Evolutionary conservation across 441 rosid species (phyloP).

Genomic region (Cnidoscolus chayamansa): DNA sequence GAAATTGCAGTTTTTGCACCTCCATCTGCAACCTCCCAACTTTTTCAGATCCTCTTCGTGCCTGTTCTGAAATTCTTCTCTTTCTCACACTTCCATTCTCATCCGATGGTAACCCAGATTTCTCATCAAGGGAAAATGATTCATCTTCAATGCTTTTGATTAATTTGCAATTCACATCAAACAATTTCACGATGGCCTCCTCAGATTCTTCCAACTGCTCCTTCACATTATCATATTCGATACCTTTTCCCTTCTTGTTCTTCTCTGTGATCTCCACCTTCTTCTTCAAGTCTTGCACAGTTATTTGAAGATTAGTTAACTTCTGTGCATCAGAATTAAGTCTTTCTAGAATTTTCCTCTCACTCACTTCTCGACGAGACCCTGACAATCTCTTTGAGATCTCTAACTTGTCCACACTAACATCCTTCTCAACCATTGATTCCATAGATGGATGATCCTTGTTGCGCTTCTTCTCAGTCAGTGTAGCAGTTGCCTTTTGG

Average conservation of each 20-base stretch:
- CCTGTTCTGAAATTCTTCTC: conserved; percentile 65
- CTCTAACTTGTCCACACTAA: conserved; percentile 72
- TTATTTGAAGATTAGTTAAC: conserved; percentile 74
- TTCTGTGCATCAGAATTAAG: conserved; percentile 86
- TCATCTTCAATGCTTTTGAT: conserved; percentile 48
- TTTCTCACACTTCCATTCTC: conserved; percentile 44
- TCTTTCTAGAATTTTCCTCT: conserved; percentile 78
- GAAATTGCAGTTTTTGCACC: conserved; percentile 83
- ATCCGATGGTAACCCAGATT: conserved; percentile 42
- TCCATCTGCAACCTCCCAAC: conserved; percentile 79
- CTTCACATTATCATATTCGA: conserved; percentile 58
- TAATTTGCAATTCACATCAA: conserved; percentile 56
- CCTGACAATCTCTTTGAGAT: conserved; percentile 54
- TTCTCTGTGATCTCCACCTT: conserved; percentile 69
- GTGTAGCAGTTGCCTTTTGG: conserved; percentile 25
- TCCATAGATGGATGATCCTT: conserved; percentile 47
- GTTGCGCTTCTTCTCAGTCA: conserved; percentile 24
- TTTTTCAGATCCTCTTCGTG: conserved; percentile 77
- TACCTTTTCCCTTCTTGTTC: conserved; percentile 53
- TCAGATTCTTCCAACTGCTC: conserved; percentile 83
- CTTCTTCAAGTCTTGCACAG: conserved; percentile 69
- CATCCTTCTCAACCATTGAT: conserved; percentile 66
- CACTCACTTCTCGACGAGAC: conserved; percentile 53
- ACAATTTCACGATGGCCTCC: conserved; percentile 56
- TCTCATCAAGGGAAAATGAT: conserved; percentile 40